Evolutionary conservation across 2,329 filamentous ascomycete species (phyloP), one percentile per base, ranked within the genome.

Genomic region (Penicillium decumbens): DNA sequence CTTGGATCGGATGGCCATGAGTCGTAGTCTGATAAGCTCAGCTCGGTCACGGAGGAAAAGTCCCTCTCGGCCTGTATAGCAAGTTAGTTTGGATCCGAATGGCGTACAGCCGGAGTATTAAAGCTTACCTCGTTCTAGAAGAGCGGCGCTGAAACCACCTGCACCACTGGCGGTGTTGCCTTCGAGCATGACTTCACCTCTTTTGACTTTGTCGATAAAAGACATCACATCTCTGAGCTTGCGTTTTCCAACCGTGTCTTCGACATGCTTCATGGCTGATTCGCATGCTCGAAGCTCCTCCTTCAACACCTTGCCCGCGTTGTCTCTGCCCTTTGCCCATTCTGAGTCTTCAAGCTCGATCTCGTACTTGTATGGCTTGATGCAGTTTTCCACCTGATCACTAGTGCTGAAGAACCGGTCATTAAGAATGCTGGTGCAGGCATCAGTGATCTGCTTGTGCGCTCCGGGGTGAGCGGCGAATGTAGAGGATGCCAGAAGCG

Each of bases 321-420:
- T 93, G 40, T 95, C 90, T 44, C 92, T 80, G 0, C 90, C 91
- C 53, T 87, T 83, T 3, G 78, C 70, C 93, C 93, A 98, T 68
- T 98, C 95, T 6, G 83, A 78, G 33, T 91, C 88, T 64, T 95
- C 89, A 39, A 98, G 84, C 61, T 98, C 93, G 50, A 98, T 95
- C 55, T 96, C 90, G 60, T 92, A 97, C 68, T 98, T 98, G 77
- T 92, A 98, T 0, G 95, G 93, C 71, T 98, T 98, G 72, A 98
- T 95, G 67, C 92, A 98, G 66, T 97, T 97, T 70, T 98, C 93
- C 1, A 98, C 88, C 72, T 97, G 93, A 64, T 98, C 95, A 55
- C 88, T 93, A 1, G 95, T 98, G 71, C 92, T 93, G 73, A 96
- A 97, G 56, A 95, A 95, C 12, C 92, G 80, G 63, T 98, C 93